phyloP scores from a whole-genome alignment of 2,329 filamentous ascomycete genomes.

The Fusarium subtropicale region DNA sequence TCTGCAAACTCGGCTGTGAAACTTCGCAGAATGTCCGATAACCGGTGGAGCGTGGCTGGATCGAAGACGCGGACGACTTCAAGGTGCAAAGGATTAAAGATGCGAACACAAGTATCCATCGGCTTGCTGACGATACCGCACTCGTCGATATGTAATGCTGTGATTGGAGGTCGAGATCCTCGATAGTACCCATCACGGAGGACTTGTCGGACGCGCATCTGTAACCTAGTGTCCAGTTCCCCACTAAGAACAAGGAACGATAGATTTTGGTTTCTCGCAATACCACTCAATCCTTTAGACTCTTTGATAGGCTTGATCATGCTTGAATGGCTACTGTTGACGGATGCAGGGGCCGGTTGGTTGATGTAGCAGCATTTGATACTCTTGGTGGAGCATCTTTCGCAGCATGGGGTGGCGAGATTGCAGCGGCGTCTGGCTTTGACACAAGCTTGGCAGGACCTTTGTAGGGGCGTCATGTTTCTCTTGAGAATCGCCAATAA shows the following conservation, averaged over 20 bases:
- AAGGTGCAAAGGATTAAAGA: neutral
- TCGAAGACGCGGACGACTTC: constrained; percentile 8
- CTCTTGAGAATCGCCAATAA: neutral
- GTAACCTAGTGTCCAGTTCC: constrained; percentile 1
- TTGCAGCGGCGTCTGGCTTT: constrained; percentile 12
- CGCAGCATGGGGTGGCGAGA: constrained; percentile 10
- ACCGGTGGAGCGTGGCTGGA: neutral
- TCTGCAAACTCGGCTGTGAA: constrained; percentile 3
- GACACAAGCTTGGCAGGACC: constrained; percentile 9
- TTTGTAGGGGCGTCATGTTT: neutral
- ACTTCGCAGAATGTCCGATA: neutral
- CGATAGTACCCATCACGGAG: neutral
- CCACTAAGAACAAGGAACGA: neutral
- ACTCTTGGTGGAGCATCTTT: constrained; percentile 10
- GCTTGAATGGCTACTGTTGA: fast-evolving
- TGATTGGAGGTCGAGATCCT: constrained; percentile 4
- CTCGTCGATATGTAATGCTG: fast-evolving
- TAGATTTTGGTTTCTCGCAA: fast-evolving
- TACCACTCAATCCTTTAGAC: fast-evolving
- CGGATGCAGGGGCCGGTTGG: constrained; percentile 1
- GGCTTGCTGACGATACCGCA: fast-evolving
- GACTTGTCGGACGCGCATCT: constrained; percentile 5
- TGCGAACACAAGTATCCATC: neutral
- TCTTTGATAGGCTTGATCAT: fast-evolving
- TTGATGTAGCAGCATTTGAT: constrained; percentile 15